phyloP scores from a whole-genome alignment of 1,284 basidiomycete species.

The Sporisorium scitamineum region DNA sequence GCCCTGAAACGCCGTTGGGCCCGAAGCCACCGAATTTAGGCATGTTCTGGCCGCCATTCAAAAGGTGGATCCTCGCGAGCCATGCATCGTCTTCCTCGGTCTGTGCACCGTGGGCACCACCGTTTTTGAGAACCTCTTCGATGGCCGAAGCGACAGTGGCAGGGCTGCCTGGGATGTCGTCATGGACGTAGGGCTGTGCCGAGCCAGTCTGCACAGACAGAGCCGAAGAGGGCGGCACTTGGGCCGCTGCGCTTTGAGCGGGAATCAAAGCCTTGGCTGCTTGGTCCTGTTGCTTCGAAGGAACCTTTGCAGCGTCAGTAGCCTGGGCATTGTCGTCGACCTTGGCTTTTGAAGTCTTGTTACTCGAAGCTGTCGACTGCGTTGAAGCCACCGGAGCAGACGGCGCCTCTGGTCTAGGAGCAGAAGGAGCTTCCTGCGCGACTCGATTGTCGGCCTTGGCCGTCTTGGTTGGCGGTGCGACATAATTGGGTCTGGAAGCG shows the following conservation, averaged over 20 bases:
- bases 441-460: neutral
- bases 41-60: conserved; percentile 63
- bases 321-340: neutral
- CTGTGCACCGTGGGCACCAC: conserved; percentile 23
- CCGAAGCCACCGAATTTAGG: conserved; percentile 46
- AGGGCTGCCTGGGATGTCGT: conserved; percentile 41
- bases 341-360: neutral
- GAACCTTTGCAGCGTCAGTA: neutral
- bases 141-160: conserved; percentile 47
- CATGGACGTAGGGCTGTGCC: conserved; percentile 7
- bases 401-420: neutral
- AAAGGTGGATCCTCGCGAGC: conserved; percentile 60
- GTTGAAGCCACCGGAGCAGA: neutral
- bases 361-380: neutral
- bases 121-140: conserved; percentile 42
- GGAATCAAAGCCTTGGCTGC: neutral
- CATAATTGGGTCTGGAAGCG: neutral
- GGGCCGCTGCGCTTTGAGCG: conserved; percentile 11
- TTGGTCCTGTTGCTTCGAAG: neutral
- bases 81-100: conserved; percentile 59
- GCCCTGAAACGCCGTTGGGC: conserved; percentile 21
- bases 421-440: neutral
- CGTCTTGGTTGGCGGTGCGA: neutral
- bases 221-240: conserved; percentile 10
- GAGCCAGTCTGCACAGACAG: conserved; percentile 5